Evolutionary conservation across 164 flowering plant genomes (phyloP).

Genomic region (Tetrastigma voinierianum): DNA sequence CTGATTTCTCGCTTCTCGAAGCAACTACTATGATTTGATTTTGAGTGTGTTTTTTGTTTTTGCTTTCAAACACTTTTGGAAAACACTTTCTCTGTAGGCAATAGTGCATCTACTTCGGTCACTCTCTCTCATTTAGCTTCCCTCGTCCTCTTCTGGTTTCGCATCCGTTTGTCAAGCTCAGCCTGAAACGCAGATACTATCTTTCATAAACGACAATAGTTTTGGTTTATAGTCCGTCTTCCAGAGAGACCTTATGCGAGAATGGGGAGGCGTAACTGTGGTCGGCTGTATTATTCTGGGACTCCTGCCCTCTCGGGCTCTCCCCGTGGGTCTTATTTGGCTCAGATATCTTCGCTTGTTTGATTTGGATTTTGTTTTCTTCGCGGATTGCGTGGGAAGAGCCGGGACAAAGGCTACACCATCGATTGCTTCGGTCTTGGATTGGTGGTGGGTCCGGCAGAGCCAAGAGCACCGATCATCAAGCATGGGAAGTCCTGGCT

Average conservation of each 20-base stretch:
- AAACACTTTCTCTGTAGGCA: too few relatives aligned
- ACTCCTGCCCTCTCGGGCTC: background rate
- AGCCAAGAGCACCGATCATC: too few relatives aligned
- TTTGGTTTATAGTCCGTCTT: background rate
- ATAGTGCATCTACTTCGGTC: background rate
- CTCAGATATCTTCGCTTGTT: background rate
- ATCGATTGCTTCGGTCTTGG: constrained; percentile 24
- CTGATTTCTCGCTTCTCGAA: background rate
- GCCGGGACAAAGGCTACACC: constrained; percentile 10
- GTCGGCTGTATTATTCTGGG: too few relatives aligned
- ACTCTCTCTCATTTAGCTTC: constrained; percentile 6
- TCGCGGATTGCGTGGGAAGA: background rate
- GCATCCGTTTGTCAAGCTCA: background rate
- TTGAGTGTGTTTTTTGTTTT: too few relatives aligned
- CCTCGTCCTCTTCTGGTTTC: background rate
- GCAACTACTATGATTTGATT: too few relatives aligned
- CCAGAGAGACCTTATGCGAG: constrained; percentile 5
- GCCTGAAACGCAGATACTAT: background rate
- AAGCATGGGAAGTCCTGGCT: constrained; percentile 10
- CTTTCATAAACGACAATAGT: background rate
- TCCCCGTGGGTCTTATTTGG: background rate
- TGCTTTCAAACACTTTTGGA: too few relatives aligned
- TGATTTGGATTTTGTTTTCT: background rate
- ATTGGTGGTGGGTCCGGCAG: constrained; percentile 9
- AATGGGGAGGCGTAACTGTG: constrained; percentile 12